phyloP scores from a whole-genome alignment of 73 alveolate genomes.

The Uronychia binucleata region DNA sequence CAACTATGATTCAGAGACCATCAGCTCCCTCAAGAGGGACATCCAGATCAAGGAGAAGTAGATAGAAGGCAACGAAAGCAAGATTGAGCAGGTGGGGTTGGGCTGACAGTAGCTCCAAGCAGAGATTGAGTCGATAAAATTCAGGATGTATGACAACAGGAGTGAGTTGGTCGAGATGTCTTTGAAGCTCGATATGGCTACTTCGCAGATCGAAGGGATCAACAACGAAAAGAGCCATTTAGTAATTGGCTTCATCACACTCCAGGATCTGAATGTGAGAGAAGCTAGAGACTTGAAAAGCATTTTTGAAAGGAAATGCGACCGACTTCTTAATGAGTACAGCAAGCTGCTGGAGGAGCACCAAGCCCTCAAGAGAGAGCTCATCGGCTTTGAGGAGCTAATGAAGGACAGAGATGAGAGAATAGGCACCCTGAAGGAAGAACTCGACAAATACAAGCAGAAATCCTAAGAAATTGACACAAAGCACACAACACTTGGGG shows the following conservation, averaged over 20 bases:
- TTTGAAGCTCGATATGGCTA: constrained; percentile 22
- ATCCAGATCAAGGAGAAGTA: not conserved
- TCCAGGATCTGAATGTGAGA: not conserved
- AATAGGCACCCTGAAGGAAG: constrained; percentile 11
- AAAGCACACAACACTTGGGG: constrained; percentile 30
- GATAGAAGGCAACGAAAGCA: constrained; percentile 6
- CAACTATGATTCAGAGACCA: constrained; percentile 25
- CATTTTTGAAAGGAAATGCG: constrained; percentile 28
- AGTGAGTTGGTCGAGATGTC: constrained; percentile 6
- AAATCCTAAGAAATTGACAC: not conserved
- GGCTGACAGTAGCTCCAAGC: not conserved
- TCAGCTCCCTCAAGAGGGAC: constrained; percentile 22
- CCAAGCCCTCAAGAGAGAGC: constrained; percentile 5
- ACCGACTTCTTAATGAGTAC: constrained; percentile 7
- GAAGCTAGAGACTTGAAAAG: constrained; percentile 21
- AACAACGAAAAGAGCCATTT: constrained; percentile 45
- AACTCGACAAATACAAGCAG: not conserved
- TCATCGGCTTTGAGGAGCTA: constrained; percentile 8
- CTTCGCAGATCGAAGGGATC: constrained; percentile 34
- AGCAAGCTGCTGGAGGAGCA: constrained; percentile 3
- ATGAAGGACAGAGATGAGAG: constrained; percentile 9
- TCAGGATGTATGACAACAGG: not conserved
- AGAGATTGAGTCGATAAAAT: not conserved
- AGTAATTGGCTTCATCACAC: not conserved
- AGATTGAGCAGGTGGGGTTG: constrained; percentile 24